phyloP scores from a whole-genome alignment of 2,329 filamentous ascomycete species.

The Plenodomus tracheiphilus region DNA sequence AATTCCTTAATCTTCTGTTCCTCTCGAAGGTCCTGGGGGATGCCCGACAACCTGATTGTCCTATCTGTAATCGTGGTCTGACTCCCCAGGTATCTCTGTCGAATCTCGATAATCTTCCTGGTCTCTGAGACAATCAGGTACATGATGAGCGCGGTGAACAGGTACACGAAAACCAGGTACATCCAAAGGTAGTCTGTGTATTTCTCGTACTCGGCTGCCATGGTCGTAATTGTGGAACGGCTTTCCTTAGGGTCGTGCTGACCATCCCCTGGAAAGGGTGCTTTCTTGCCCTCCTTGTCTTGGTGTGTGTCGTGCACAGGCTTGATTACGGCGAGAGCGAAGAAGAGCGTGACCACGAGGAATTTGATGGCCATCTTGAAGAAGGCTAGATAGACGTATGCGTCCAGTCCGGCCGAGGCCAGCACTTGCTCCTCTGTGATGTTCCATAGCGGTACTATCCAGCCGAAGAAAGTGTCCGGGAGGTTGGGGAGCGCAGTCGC shows the following conservation, averaged over 20 bases:
- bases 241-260: slow-evolving; percentile 19
- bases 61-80: slow-evolving; percentile 96
- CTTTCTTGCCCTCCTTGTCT: slow-evolving; percentile 32
- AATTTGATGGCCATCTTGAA: slow-evolving; percentile 94
- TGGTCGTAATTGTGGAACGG: slow-evolving; percentile 24
- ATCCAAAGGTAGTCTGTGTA: slow-evolving; percentile 77
- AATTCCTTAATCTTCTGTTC: slow-evolving; percentile 84
- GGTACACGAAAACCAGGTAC: slow-evolving; percentile 91
- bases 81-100: slow-evolving; percentile 89
- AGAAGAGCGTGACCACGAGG: slow-evolving; percentile 76
- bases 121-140: slow-evolving; percentile 86
- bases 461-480: slow-evolving; percentile 84
- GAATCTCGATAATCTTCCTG: slow-evolving; percentile 77
- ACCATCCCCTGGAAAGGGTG: slow-evolving; percentile 25
- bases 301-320: slow-evolving; percentile 78
- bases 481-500: slow-evolving; percentile 72
- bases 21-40: slow-evolving; percentile 75
- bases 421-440: slow-evolving; percentile 90
- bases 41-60: slow-evolving; percentile 87
- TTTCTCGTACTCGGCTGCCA: slow-evolving; percentile 42
- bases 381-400: slow-evolving; percentile 94
- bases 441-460: slow-evolving; percentile 83
- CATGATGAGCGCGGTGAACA: slow-evolving; percentile 81
- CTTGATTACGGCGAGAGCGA: slow-evolving; percentile 77
- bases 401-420: slow-evolving; percentile 87